Evolutionary conservation across 83 land plant genomes (phyloP), one percentile per base, ranked within the genome.

Genomic region (Picea engelmannii): DNA sequence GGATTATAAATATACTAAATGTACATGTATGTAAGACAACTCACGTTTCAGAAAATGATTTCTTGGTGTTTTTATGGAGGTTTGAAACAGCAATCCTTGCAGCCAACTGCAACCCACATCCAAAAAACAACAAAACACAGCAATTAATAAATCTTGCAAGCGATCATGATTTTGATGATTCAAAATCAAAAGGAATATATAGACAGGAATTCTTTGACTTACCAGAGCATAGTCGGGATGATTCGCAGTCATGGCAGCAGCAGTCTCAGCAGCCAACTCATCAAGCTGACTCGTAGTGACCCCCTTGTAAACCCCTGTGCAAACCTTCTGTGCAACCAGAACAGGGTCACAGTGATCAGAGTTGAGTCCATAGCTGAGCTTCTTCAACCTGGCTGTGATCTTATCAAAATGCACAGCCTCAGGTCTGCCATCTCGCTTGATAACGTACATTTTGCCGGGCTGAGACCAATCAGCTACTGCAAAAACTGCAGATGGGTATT

Each of bases 331-430:
- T 8, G 99, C 83, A 44, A 96, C 99, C 1, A 95, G 88, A 27
- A 96, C 98, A 20, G 95, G 87, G 40, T 93, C 98, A 70, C 98
- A 96, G 81, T 96, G 98, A 18, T 95, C 98, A 7, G 81, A 84
- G 79, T 92, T 95, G 49, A 95, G 85, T 18, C 96, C 98, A 83
- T 96, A 96, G 85, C 99, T 96, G 63, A 96, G 89, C 89, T 95
- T 96, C 96, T 96, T 96, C 87, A 96, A 82, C 55, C 98, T 85
- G n/a, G 99, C 98, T 2, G 98, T 96, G 74, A 96, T 96, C 92
- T 96, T 95, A 81, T 96, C 99, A 79, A 96, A 95, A 82, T 95
- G 96, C 60, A 96, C 98, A 66, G 98, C 62, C 87, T 96, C 98
- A 74, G 91, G 96, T 85, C 96, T 76, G 82, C 99, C 99, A 67